phyloP scores from a whole-genome alignment of 1,139 yeast species.

The Candida pseudoviswanathii region DNA sequence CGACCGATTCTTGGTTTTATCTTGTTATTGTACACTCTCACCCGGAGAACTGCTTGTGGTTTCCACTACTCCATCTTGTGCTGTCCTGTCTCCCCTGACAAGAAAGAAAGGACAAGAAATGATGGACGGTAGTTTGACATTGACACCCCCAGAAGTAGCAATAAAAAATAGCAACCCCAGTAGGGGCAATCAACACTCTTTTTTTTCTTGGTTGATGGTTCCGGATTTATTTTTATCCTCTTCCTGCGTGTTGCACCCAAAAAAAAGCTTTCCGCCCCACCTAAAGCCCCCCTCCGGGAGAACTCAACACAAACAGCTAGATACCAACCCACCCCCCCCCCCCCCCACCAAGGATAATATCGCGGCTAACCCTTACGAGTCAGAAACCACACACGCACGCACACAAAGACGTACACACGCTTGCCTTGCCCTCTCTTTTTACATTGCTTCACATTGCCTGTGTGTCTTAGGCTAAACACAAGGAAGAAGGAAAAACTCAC shows the following conservation, averaged over 20 bases:
- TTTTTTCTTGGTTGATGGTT: neutral
- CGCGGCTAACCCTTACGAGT: neutral
- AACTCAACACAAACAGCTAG: neutral
- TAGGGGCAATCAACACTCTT: no score
- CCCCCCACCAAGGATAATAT: neutral
- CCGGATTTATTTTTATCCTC: neutral
- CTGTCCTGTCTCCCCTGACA: no score
- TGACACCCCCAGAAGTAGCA: no score
- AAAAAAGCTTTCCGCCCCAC: conserved; percentile 2
- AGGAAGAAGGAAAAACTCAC: no score
- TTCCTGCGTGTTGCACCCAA: neutral
- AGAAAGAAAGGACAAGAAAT: no score
- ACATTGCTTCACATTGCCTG: neutral
- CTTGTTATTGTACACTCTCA: no score
- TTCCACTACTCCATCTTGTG: no score
- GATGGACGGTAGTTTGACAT: no score
- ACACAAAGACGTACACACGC: neutral
- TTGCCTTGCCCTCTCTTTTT: neutral
- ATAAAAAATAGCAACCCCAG: no score
- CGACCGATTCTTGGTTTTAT: no score
- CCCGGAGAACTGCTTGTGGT: no score
- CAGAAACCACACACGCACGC: neutral
- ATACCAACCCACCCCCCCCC: neutral
- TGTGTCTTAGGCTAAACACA: no score
- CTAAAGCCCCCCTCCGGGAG: neutral